Conservation (phyloP, 1,284 basidiomycete genomes). For the Cryptococcus hybrid region DNA sequence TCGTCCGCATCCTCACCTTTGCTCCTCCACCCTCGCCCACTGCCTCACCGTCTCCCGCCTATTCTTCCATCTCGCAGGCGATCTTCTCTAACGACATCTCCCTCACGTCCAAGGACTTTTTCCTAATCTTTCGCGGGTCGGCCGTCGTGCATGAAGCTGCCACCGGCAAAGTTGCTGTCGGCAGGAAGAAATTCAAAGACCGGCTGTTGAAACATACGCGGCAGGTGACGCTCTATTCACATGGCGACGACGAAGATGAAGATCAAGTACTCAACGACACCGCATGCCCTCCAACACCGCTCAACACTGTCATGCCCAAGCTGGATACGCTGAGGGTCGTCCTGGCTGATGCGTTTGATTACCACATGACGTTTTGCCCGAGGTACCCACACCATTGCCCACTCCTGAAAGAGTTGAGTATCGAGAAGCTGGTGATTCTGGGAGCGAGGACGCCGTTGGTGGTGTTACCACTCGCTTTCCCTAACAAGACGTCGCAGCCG, state of each 20-base stretch:
- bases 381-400: constrained; percentile 8
- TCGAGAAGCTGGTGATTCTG: constrained; percentile 11
- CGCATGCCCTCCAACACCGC: constrained; percentile 8
- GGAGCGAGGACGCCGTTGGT: constrained; percentile 13
- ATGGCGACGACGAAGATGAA: constrained; percentile 13
- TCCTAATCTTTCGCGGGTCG: constrained; percentile 2
- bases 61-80: constrained; percentile 14
- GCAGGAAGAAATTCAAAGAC: constrained; percentile 13
- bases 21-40: background rate
- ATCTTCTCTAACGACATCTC: constrained; percentile 4
- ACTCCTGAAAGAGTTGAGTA: constrained; percentile 3
- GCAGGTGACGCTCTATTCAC: constrained; percentile 6
- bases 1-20: constrained; percentile 11
- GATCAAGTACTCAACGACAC: background rate
- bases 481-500: background rate
- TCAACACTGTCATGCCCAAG: constrained; percentile 6
- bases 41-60: constrained; percentile 12
- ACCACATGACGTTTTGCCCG: constrained; percentile 15
- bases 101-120: constrained; percentile 1
- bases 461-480: constrained; percentile 13
- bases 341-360: constrained; percentile 12
- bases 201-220: constrained; percentile 10
- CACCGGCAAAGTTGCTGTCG: constrained; percentile 9
- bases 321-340: constrained; percentile 7
- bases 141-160: constrained; percentile 5